Evolutionary conservation across 208 protist species (phyloP).

Genomic region (Trypanosoma congolense): DNA sequence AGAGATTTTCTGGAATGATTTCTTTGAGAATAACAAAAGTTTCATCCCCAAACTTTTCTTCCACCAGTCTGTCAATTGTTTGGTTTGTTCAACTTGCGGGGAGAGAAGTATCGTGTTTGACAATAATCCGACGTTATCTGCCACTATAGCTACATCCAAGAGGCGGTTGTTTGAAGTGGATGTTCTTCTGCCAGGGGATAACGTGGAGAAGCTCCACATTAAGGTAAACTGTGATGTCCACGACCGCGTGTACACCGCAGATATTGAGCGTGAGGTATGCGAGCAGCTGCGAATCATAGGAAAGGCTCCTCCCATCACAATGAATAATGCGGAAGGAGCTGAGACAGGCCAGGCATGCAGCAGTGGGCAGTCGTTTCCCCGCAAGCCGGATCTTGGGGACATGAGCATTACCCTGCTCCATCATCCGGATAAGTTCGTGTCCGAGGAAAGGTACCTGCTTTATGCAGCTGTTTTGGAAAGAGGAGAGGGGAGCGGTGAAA

Average conservation of each 20-base stretch:
- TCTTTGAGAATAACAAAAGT: constrained; percentile 72
- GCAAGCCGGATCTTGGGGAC: no score
- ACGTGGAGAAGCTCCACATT: constrained; percentile 1
- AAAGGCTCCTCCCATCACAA: neutral
- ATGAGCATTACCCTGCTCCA: no score
- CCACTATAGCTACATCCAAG: constrained; percentile 42
- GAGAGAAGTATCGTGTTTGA: constrained; percentile 68
- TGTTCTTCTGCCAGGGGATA: constrained; percentile 24
- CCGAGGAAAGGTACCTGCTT: no score
- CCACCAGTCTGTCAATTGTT: constrained; percentile 68
- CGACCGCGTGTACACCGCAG: constrained; percentile 2
- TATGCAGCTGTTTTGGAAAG: no score
- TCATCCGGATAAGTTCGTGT: no score
- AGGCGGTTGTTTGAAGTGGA: constrained; percentile 29
- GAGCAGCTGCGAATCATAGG: neutral
- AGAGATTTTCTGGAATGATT: constrained; percentile 83
- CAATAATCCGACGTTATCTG: constrained; percentile 63
- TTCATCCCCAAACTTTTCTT: constrained; percentile 77
- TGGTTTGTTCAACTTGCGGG: constrained; percentile 61
- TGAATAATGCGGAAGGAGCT: neutral
- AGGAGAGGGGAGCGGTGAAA: no score
- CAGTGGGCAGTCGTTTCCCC: no score
- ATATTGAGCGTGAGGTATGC: constrained; percentile 7
- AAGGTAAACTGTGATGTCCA: constrained; percentile 5
- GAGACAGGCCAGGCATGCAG: no score